Conservation (phyloP, 2,329 filamentous ascomycete genomes). For the Apiospora kogelbergensis region DNA sequence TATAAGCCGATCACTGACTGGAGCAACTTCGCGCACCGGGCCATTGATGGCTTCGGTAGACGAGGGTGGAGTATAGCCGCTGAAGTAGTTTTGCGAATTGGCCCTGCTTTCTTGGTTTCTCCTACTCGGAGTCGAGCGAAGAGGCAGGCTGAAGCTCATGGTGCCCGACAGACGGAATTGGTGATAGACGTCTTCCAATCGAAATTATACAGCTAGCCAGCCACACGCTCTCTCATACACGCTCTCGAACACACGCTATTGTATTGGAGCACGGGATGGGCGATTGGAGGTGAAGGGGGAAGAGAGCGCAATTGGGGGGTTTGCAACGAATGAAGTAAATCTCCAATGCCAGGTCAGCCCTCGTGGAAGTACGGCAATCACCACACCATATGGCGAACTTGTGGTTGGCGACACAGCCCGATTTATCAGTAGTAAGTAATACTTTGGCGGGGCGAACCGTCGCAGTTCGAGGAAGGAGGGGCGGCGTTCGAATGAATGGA, state of each 20-base stretch:
- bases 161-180: constrained; percentile 12
- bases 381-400: neutral
- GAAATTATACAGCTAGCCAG: neutral
- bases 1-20: constrained; percentile 64
- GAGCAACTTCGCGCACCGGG: constrained; percentile 55
- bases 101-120: constrained; percentile 53
- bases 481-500: neutral
- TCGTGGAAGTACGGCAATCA: neutral
- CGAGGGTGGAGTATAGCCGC: constrained; percentile 52
- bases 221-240: neutral
- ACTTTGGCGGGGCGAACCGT: constrained; percentile 1
- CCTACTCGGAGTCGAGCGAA: constrained; percentile 48
- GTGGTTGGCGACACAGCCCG: constrained; percentile 3
- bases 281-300: neutral
- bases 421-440: neutral
- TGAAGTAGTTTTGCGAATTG: constrained; percentile 47
- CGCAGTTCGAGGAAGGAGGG: neutral
- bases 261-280: neutral
- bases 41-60: constrained; percentile 64
- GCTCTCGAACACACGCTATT: neutral
- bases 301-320: neutral
- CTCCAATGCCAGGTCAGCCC: constrained; percentile 12
- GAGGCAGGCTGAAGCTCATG: constrained; percentile 53
- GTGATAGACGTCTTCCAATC: neutral
- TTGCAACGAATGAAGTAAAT: constrained; percentile 7